Percentiles rank a stretch among this genome's conserved stretches.
Conservation (phyloP, 2,329 filamentous ascomycete species). For the Cordyceps pruinosa region DNA sequence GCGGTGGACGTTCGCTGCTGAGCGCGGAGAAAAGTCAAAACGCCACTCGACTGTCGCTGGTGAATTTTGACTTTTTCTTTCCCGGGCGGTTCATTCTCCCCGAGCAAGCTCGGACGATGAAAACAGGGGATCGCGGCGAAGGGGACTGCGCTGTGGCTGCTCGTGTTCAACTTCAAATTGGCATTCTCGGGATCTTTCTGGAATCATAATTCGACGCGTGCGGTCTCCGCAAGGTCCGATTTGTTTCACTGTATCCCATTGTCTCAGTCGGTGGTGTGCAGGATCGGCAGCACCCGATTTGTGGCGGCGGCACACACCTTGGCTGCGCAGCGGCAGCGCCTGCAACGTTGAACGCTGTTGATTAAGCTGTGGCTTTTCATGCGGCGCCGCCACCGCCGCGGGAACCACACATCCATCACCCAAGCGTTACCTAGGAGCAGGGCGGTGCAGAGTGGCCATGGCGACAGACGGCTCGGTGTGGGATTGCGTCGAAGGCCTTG, state of each 20-base stretch:
- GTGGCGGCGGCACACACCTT: not conserved
- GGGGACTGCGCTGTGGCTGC: no score
- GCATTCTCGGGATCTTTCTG: not conserved
- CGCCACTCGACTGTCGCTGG: not conserved
- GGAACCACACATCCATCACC: not conserved
- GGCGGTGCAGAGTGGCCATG: not conserved
- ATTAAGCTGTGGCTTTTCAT: not conserved
- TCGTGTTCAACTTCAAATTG: no score
- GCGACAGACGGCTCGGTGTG: not conserved
- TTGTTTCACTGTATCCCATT: not conserved
- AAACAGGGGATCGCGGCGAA: not conserved
- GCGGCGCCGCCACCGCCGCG: not conserved
- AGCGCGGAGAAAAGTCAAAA: conserved; percentile 6
- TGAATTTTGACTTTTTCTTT: not conserved
- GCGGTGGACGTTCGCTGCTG: not conserved
- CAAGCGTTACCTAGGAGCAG: not conserved
- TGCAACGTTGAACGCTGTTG: not conserved
- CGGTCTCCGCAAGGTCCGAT: not conserved
- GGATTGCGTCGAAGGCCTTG: not conserved
- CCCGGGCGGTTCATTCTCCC: not conserved
- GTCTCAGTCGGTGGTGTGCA: not conserved
- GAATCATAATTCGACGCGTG: not conserved
- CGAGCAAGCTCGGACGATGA: not conserved
- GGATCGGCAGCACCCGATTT: not conserved
- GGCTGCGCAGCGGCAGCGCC: not conserved